Evolutionary conservation across 164 flowering plant genomes (phyloP), one percentile per base, ranked within the genome.

Genomic region (Saururus chinensis): DNA sequence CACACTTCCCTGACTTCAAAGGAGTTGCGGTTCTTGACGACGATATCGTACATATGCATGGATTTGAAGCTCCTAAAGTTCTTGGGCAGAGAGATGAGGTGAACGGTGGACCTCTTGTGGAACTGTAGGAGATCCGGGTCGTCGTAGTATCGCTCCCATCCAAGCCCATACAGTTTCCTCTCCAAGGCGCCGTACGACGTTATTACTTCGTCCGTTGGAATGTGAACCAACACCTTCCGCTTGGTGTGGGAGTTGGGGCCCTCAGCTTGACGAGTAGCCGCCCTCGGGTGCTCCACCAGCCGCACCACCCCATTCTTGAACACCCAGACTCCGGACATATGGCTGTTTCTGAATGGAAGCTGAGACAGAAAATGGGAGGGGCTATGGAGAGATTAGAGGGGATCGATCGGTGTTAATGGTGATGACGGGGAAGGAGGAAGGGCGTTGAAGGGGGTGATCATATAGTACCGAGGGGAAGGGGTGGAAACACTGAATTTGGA

Each of bases 301-400:
- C 86, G 74, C 10, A 89, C 76, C 14, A 85, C 95, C 0, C 96
- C 89, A 53, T 60, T 82, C 67, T 79, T 85, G 92, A 92, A 92
- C 30, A 82, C 84, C 95, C 96, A 92, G 16, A 92, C 98, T 5
- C 98, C 98, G 1, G 98, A 83, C 98, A 92, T 84, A 13, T 9
- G 8, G 11, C 11, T 41, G 45, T 41, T 41, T 41, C 12, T 9
- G 11, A 8, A 13, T 41, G 8, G 45, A 13, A 8, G 12, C 12
- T 41, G 45, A 41, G n/a, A n/a, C n/a, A n/a, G n/a, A n/a, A n/a
- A n/a, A n/a, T n/a, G n/a, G n/a, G n/a, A n/a, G n/a, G n/a, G n/a
- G n/a, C n/a, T n/a, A n/a, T n/a, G n/a, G n/a, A n/a, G n/a, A n/a
- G n/a, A n/a, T n/a, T n/a, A n/a, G n/a, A n/a, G n/a, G n/a, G n/a